A percentile compares a stretch with the other conserved stretches of the same genome.
These are phyloP conservation scores for Russula emetica DNA, from an alignment of 768 basidiomycete species.

Conservation along the genomic window DNA sequence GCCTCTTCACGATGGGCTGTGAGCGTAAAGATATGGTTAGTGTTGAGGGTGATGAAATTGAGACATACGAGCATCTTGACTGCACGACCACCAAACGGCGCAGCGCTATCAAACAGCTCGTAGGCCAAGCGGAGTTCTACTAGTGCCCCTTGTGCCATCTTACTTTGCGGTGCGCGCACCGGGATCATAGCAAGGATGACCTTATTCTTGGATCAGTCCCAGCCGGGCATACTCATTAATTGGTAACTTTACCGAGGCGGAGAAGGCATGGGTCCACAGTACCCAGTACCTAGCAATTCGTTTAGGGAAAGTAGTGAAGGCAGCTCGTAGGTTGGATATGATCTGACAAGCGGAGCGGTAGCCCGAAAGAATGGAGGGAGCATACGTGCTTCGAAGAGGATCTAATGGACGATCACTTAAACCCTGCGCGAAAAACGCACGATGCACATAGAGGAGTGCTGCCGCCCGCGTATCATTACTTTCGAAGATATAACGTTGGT, in stretches of 20 bases:
- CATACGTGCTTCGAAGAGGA: slow-evolving; percentile 42
- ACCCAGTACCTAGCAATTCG: slow-evolving; percentile 25
- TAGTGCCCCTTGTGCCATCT: slow-evolving; percentile 67
- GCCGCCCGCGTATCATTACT: background rate
- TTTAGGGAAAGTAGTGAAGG: slow-evolving; percentile 15
- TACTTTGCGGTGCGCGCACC: slow-evolving; percentile 58
- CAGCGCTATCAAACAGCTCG: slow-evolving; percentile 62
- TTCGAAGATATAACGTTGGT: background rate
- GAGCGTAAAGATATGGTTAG: slow-evolving; percentile 6
- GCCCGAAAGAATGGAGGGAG: slow-evolving; percentile 24
- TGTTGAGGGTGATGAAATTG: background rate
- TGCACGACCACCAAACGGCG: slow-evolving; percentile 58
- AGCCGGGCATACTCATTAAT: background rate
- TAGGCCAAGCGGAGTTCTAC: slow-evolving; percentile 58
- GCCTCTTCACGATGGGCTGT: slow-evolving; percentile 62
- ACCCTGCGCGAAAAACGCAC: slow-evolving; percentile 73
- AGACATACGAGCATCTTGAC: slow-evolving; percentile 61
- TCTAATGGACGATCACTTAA: slow-evolving; percentile 58
- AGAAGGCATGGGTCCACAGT: slow-evolving; percentile 26
- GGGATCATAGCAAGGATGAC: slow-evolving; percentile 77
- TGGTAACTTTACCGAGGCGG: slow-evolving; percentile 15
- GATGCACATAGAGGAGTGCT: slow-evolving; percentile 73
- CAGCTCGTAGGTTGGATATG: slow-evolving; percentile 12
- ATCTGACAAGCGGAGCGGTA: slow-evolving; percentile 24
- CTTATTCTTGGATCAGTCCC: slow-evolving; percentile 30